Base-by-base conservation (phyloP, 345 rosid species). In the Populus deltoides region DNA sequence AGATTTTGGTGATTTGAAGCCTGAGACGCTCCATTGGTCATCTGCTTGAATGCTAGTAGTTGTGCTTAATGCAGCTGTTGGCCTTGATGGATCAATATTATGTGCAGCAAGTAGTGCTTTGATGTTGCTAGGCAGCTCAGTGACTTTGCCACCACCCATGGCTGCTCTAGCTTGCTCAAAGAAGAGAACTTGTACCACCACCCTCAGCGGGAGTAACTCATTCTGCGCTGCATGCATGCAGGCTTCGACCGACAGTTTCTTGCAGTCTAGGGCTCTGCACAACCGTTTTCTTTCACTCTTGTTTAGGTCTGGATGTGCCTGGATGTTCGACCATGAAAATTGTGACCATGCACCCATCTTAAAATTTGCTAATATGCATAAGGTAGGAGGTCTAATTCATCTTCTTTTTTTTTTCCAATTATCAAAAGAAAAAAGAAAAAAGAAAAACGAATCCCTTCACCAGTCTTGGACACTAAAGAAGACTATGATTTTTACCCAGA, bases 141-240 rank as follows among this genome's bases (percentile, higher is more conserved):
- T 81, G 74, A 91, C 89, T 83, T 96, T 91, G 65, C 87, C 89
- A 22, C 94, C 92, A 1, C 86, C 86, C 75, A 79, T 84, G 45
- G 94, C 89, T 2, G 98, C 92, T 82, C 98, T 86, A 18, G 97
- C 93, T 79, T 96, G 99, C 87, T 96, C 99, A 39, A 90, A 91
- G 86, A 96, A 96, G 67, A 96, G 92, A 84, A 93, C 99, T 86
- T 96, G 98, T 3, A 96, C 97, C 57, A 96, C 99, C 5, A 96
- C 98, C 77, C 99, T 86, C 12, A 96, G 74, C 0, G 99, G 99
- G 51, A 96, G 94, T 71, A 89, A 77, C 86, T 96, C 99, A 59
- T 96, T 96, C 72, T 91, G 98, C 0, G 99, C 98, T 0, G 99
- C 98, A 70, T 96, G 99, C 98, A 93, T 93, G 85, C 99, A 96